phyloP scores from a whole-genome alignment of 495 filamentous ascomycete species.

The Neurospora sp. region DNA sequence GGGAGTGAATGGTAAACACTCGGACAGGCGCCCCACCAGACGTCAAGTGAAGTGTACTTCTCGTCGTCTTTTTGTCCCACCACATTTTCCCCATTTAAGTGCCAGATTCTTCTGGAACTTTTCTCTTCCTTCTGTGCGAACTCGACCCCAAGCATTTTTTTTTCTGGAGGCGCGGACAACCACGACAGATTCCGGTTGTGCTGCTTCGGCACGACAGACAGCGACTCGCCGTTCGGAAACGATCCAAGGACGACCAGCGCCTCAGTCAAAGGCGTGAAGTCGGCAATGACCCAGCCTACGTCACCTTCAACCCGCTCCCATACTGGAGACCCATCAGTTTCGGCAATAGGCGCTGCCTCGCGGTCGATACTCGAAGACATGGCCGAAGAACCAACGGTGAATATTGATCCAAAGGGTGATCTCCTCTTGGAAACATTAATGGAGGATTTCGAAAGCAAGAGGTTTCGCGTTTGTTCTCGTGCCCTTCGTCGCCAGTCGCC shows the following conservation, averaged over 20 bases:
- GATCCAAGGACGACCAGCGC: not conserved
- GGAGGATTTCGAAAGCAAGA: too few relatives aligned
- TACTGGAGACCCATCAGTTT: too few relatives aligned
- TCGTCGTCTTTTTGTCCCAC: not conserved
- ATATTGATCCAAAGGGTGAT: not conserved
- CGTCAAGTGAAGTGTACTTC: not conserved
- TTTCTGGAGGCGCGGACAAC: not conserved
- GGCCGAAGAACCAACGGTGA: too few relatives aligned
- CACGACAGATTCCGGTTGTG: not conserved
- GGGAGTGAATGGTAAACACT: not conserved
- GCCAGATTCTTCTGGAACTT: not conserved
- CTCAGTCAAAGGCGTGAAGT: not conserved
- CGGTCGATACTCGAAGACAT: too few relatives aligned
- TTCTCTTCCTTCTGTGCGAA: not conserved
- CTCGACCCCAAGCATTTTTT: not conserved
- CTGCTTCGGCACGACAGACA: not conserved
- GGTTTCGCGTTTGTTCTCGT: slow-evolving; percentile 17
- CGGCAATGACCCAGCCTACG: not conserved
- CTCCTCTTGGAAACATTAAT: too few relatives aligned
- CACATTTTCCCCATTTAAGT: not conserved
- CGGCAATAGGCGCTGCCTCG: too few relatives aligned
- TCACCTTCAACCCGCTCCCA: too few relatives aligned
- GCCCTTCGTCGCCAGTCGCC: slow-evolving; percentile 11
- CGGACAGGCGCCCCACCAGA: not conserved
- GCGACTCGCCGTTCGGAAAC: not conserved